phyloP scores from a whole-genome alignment of 2,329 filamentous ascomycete species.

The Cytospora schulzeri region DNA sequence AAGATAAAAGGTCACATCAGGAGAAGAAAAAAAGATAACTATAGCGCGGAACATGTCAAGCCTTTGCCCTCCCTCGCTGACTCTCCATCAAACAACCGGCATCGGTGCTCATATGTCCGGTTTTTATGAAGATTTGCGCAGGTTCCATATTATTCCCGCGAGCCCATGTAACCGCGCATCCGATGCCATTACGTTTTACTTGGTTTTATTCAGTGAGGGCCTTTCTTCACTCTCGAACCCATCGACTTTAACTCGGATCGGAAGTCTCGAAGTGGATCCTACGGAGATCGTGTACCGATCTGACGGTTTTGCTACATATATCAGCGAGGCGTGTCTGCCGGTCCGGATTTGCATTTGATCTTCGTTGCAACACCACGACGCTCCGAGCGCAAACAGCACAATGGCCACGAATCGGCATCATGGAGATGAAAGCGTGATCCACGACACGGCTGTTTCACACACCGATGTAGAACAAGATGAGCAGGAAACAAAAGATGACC shows the following conservation, averaged over 20 bases:
- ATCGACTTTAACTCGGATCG: background rate
- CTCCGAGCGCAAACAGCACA: background rate
- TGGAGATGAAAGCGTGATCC: background rate
- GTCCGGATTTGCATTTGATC: too few relatives aligned
- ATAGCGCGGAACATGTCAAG: background rate
- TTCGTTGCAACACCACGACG: background rate
- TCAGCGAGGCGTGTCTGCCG: background rate
- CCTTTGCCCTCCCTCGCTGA: too few relatives aligned
- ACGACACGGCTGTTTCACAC: conserved; percentile 10
- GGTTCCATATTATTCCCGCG: conserved; percentile 8
- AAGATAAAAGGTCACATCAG: background rate
- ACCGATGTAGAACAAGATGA: conserved; percentile 1
- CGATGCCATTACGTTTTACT: conserved; percentile 10
- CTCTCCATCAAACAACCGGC: conserved; percentile 5
- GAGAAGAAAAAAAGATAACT: too few relatives aligned
- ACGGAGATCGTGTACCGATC: background rate
- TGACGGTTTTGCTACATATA: background rate
- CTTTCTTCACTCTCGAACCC: background rate
- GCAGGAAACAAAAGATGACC: conserved; percentile 6
- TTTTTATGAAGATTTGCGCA: conserved; percentile 1
- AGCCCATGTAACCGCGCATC: background rate
- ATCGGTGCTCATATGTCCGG: background rate
- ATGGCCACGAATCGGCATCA: background rate
- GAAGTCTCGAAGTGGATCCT: background rate
- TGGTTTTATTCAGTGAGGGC: conserved; percentile 7